A percentile compares a stretch with the other conserved stretches of the same genome.
Conservation (phyloP, 2,329 filamentous ascomycete species). For the Aspergillus ochraceus region DNA sequence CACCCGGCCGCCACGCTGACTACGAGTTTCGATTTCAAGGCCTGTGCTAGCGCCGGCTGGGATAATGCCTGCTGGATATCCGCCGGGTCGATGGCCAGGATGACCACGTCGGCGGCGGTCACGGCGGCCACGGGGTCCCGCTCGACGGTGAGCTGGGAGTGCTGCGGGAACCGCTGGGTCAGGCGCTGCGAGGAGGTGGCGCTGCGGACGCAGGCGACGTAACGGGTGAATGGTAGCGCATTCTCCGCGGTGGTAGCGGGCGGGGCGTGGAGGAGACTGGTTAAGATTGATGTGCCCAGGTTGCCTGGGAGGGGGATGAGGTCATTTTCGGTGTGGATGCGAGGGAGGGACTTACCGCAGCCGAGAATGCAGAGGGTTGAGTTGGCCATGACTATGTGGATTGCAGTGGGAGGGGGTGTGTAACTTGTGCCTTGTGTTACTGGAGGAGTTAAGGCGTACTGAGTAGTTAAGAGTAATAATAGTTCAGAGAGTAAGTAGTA, state of each 20-base stretch:
- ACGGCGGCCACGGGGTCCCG: constrained; percentile 36
- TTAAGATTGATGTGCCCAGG: constrained; percentile 40
- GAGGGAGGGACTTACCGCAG: constrained; percentile 14
- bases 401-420: neutral
- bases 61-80: constrained; percentile 43
- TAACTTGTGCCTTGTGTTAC: too few species aligned
- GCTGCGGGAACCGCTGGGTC: constrained; percentile 28
- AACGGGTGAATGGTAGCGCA: constrained; percentile 28
- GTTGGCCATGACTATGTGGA: neutral
- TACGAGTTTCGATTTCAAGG: constrained; percentile 47
- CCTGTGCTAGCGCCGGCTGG: constrained; percentile 39
- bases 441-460: too few species aligned
- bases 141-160: constrained; percentile 31
- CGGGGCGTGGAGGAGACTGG: constrained; percentile 30
- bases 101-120: constrained; percentile 40
- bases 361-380: constrained; percentile 19
- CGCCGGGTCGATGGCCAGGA: constrained; percentile 51
- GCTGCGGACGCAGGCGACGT: constrained; percentile 47
- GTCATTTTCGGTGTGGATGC: neutral
- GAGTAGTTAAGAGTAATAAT: too few species aligned
- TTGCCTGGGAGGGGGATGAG: constrained; percentile 31
- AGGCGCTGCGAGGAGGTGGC: constrained; percentile 37
- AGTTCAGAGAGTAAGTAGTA: too few species aligned
- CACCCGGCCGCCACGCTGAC: constrained; percentile 56
- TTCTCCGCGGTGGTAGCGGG: neutral